phyloP scores from a whole-genome alignment of 2,329 filamentous ascomycete species.

The Diplodia intermedia region DNA sequence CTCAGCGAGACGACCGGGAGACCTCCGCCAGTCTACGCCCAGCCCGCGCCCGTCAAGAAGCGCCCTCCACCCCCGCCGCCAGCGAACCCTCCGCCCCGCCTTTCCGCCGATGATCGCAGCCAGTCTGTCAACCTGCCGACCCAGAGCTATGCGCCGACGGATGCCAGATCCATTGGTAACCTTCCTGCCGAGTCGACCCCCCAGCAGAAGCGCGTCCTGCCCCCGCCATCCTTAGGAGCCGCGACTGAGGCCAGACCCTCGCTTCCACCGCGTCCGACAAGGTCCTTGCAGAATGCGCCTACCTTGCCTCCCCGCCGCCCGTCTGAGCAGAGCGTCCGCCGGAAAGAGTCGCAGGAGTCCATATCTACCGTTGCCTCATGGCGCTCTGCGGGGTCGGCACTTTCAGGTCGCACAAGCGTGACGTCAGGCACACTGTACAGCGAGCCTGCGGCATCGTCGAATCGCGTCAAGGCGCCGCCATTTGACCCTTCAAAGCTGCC shows the following conservation, averaged over 20 bases:
- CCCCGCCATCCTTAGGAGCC: conserved; percentile 23
- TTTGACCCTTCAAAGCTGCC: conserved; percentile 64
- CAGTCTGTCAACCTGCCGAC: conserved; percentile 52
- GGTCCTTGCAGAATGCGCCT: conserved; percentile 46
- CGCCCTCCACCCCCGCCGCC: conserved; percentile 49
- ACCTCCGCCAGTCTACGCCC: conserved; percentile 46
- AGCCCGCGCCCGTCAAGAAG: conserved; percentile 45
- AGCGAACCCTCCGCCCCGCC: conserved; percentile 47
- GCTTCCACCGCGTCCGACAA: conserved; percentile 56
- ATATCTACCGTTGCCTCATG: conserved; percentile 58
- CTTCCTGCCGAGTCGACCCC: conserved; percentile 43
- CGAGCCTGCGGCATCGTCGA: conserved; percentile 44
- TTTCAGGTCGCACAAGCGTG: conserved; percentile 54
- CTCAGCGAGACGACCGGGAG: conserved; percentile 53
- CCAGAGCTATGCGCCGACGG: conserved; percentile 45
- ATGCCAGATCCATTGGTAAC: conserved; percentile 47
- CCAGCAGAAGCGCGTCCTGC: conserved; percentile 30
- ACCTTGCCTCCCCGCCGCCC: conserved; percentile 53
- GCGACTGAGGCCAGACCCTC: conserved; percentile 49
- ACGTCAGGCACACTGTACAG: conserved; percentile 44
- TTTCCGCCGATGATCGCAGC: conserved; percentile 42
- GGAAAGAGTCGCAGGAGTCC: conserved; percentile 55
- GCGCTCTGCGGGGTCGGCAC: conserved; percentile 57
- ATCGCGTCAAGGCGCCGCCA: conserved; percentile 59
- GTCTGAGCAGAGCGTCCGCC: conserved; percentile 48